Evolutionary conservation across 176 grass and related monocot species (phyloP).

Genomic region (Ensete ventricosum): DNA sequence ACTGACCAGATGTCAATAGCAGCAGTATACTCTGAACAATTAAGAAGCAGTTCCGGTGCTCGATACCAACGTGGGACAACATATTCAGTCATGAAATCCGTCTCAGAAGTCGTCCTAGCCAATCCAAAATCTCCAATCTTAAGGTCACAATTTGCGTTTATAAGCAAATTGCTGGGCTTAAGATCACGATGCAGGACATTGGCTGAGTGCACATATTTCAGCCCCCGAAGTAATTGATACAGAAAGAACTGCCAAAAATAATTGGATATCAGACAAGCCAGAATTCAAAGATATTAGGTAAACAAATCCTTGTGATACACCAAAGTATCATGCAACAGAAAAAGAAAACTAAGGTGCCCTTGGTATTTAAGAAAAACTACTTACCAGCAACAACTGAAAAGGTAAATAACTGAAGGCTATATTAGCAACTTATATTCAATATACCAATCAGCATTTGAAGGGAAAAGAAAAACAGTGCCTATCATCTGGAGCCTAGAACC

Average conservation of each 20-base stretch:
- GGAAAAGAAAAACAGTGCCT: too few relatives aligned
- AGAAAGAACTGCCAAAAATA: slow-evolving; percentile 62
- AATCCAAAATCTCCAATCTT: slow-evolving; percentile 93
- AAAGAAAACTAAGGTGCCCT: not conserved
- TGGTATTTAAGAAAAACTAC: not conserved
- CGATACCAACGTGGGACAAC: slow-evolving; percentile 94
- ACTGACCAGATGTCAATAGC: slow-evolving; percentile 97
- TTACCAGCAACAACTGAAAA: too few relatives aligned
- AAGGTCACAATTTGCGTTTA: slow-evolving; percentile 88
- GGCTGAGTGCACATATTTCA: slow-evolving; percentile 94
- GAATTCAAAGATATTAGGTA: not conserved
- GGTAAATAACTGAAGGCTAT: too few relatives aligned
- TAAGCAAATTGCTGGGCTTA: slow-evolving; percentile 82
- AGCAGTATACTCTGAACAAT: slow-evolving; percentile 94
- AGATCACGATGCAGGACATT: slow-evolving; percentile 93
- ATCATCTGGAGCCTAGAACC: too few relatives aligned
- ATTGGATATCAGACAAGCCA: not conserved
- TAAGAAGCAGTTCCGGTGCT: slow-evolving; percentile 81
- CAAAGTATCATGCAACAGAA: not conserved
- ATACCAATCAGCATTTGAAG: too few relatives aligned
- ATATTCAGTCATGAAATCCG: slow-evolving; percentile 98
- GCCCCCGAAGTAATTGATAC: slow-evolving; percentile 86
- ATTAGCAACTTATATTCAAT: too few relatives aligned
- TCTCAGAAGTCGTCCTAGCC: slow-evolving; percentile 93
- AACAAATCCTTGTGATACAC: not conserved